A percentile compares a stretch with the other conserved stretches of the same genome.
These are phyloP conservation scores for Lachancea nothofagi DNA, from an alignment of 805 yeast genomes.

Conservation along the genomic window DNA sequence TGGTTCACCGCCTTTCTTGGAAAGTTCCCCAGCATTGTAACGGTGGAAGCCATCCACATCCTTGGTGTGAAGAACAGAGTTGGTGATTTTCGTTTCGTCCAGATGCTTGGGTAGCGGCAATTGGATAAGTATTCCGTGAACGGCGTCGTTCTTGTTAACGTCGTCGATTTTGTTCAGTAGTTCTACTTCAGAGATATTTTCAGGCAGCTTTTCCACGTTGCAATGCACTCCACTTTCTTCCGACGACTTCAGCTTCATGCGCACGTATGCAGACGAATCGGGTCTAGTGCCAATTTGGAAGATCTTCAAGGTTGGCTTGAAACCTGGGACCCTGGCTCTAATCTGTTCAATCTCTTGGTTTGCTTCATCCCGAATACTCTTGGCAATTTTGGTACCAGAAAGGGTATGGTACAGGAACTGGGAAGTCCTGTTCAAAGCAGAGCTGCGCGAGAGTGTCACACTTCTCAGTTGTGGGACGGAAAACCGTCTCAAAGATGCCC, in stretches of 20 bases:
- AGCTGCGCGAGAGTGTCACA: not conserved
- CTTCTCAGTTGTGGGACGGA: not conserved
- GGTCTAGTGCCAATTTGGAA: slow-evolving; percentile 74
- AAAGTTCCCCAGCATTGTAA: slow-evolving; percentile 68
- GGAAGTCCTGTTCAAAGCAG: not conserved
- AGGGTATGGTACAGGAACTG: slow-evolving; percentile 30
- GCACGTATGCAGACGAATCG: slow-evolving; percentile 76
- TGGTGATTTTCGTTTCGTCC: slow-evolving; percentile 61
- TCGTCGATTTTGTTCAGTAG: slow-evolving; percentile 47
- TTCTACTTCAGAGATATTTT: slow-evolving; percentile 48
- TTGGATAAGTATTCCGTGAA: slow-evolving; percentile 73
- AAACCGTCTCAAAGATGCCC: slow-evolving; percentile 6
- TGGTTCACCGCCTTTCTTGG: slow-evolving; percentile 69
- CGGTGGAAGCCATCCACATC: slow-evolving; percentile 86
- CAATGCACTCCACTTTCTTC: slow-evolving; percentile 62
- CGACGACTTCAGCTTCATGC: slow-evolving; percentile 76
- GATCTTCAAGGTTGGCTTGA: slow-evolving; percentile 61
- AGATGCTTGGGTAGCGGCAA: slow-evolving; percentile 70
- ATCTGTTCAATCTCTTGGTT: slow-evolving; percentile 33
- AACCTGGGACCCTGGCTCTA: slow-evolving; percentile 40
- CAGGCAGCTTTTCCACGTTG: slow-evolving; percentile 54
- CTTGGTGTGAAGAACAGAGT: slow-evolving; percentile 57
- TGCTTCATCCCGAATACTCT: slow-evolving; percentile 41
- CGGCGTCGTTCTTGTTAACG: slow-evolving; percentile 52
- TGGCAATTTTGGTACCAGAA: slow-evolving; percentile 46